Evolutionary conservation across 179 eudicot genomes (phyloP).

Genomic region (Monotropa hypopitys): DNA sequence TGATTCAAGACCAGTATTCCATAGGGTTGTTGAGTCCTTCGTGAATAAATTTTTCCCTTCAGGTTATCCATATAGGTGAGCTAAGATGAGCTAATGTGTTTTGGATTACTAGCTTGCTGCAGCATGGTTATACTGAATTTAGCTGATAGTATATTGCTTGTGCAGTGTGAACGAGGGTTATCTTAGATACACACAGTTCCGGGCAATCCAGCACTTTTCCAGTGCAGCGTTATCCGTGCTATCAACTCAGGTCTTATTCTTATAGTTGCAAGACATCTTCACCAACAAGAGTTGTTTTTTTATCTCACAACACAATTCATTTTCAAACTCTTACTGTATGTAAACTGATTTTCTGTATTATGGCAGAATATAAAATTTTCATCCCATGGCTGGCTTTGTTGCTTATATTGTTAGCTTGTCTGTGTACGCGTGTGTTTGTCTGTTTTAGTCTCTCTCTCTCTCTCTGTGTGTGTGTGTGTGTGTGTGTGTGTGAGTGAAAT

Average conservation of each 20-base stretch:
- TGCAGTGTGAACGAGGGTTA: slow-evolving; percentile 97
- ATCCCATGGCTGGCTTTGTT: background rate
- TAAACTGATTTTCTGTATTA: background rate
- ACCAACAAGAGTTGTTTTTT: background rate
- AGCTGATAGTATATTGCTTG: slow-evolving; percentile 6
- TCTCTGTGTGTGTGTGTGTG: too few relatives aligned
- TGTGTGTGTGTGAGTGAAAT: background rate
- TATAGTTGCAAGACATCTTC: slow-evolving; percentile 3
- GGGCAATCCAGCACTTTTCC: slow-evolving; percentile 81
- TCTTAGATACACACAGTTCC: slow-evolving; percentile 84
- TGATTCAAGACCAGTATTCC: slow-evolving; percentile 58
- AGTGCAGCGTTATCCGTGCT: slow-evolving; percentile 91
- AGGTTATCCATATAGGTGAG: slow-evolving; percentile 92
- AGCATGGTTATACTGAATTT: background rate
- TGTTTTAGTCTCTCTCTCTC: too few relatives aligned
- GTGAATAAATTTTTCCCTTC: slow-evolving; percentile 78
- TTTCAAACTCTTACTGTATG: background rate
- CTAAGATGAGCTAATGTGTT: background rate
- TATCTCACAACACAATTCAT: background rate
- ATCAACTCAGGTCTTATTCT: slow-evolving; percentile 86
- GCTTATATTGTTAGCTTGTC: background rate
- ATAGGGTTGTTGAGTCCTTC: slow-evolving; percentile 60
- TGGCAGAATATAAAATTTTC: background rate
- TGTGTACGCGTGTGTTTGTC: too few relatives aligned
- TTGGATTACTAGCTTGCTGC: background rate